Evolutionary conservation across 2,329 filamentous ascomycete species (phyloP), one percentile per base, ranked within the genome.

Genomic region (Fusarium agapanthi): DNA sequence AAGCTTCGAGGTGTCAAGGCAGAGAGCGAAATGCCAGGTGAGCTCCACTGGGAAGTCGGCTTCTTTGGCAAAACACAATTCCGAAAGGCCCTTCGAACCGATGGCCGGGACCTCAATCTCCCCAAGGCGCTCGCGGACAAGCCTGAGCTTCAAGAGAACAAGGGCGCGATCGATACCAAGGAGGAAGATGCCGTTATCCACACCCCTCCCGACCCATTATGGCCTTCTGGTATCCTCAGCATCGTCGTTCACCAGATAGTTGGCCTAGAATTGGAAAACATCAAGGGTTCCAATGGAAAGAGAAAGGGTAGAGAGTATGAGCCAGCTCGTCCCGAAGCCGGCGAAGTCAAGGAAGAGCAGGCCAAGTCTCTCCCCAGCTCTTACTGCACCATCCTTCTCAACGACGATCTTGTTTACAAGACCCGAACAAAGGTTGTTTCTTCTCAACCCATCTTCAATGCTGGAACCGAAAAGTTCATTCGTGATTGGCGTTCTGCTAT

Each of bases 401-500:
- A 98, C 75, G 95, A 98, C 77, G 91, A 97, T 76, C 83, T 97
- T 75, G 89, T 95, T 24, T 98, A 98, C 85, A 95, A 95, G 78
- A 98, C 95, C n/a, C 90, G 96, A 78, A 90, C 94, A 40, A 98
- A 99, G 85, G 95, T 95, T 8, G 93, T 97, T 13, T 97, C 93
- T 40, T 97, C 94, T 58, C 95, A 97, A 80, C 96, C 96, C 4
- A 98, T 98, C 72, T 98, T 97, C 87, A 98, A 98, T 76, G 95
- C 96, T 7, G 95, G 95, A 67, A 98, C 95, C 0, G 96, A 99
- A 79, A 90, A 92, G 18, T 98, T 98, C 76, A 85, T 98, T 35
- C 92, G 95, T 28, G 95, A 99, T 79, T 99, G 96, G 96, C 89
- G 94, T 71, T 96, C 93, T 24, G 88, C 89, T 50, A 93, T 98